Conservation (phyloP, 108 stramenopile genomes). For the Cyclotella sp. region DNA sequence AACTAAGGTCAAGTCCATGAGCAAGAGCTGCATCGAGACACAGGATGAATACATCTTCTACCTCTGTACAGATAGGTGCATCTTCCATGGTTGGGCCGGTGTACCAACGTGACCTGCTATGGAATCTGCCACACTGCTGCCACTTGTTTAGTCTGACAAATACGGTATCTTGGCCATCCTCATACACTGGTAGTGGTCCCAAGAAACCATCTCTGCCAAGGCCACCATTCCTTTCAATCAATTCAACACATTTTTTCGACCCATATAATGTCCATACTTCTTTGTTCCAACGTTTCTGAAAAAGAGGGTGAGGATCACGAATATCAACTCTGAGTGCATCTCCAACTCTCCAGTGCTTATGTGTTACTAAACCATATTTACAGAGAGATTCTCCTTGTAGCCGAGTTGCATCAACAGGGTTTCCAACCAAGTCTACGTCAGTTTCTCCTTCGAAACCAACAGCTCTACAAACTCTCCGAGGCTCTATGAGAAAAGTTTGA, state of each 20-base stretch:
- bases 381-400: slow-evolving; percentile 44
- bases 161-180: slow-evolving; percentile 8
- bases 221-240: slow-evolving; percentile 23
- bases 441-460: slow-evolving; percentile 22
- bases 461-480: slow-evolving; percentile 51
- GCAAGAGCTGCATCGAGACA: slow-evolving; percentile 66
- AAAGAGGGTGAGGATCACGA: slow-evolving; percentile 57
- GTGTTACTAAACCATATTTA: slow-evolving; percentile 40
- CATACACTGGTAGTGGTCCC: slow-evolving; percentile 52
- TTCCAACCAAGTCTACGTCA: slow-evolving; percentile 8
- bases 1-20: slow-evolving; percentile 83
- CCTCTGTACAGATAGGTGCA: slow-evolving; percentile 8
- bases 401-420: slow-evolving; percentile 41
- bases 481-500: slow-evolving; percentile 52
- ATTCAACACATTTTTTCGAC: slow-evolving; percentile 43
- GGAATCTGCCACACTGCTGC: slow-evolving; percentile 56
- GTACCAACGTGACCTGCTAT: slow-evolving; percentile 52
- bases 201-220: slow-evolving; percentile 54
- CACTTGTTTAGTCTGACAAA: slow-evolving; percentile 56
- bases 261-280: slow-evolving; percentile 49
- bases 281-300: slow-evolving; percentile 39
- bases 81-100: slow-evolving; percentile 43
- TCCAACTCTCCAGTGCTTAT: slow-evolving; percentile 48
- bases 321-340: slow-evolving; percentile 56
- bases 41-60: slow-evolving; percentile 65